phyloP scores from a whole-genome alignment of 441 rosid species.

The Eugenia klotzschiana region DNA sequence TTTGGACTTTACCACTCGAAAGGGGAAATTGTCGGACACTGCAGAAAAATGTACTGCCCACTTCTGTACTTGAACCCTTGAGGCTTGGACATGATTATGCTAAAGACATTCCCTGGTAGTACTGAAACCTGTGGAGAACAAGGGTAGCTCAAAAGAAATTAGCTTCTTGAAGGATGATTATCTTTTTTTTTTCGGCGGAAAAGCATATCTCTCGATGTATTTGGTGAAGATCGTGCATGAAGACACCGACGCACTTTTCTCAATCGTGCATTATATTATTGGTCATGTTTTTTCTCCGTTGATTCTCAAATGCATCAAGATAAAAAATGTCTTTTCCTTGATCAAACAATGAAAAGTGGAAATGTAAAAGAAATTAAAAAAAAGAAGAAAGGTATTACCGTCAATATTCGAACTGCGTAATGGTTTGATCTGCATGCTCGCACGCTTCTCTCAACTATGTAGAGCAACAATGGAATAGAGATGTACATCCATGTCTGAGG shows the following conservation, averaged over 20 bases:
- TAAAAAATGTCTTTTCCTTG: neutral
- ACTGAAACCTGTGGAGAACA: conserved; percentile 53
- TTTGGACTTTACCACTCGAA: conserved; percentile 63
- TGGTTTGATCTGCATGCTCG: conserved; percentile 71
- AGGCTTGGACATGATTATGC: conserved; percentile 77
- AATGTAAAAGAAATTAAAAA: neutral
- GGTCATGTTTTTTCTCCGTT: neutral
- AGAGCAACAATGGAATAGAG: conserved; percentile 62
- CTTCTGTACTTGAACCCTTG: conserved; percentile 83
- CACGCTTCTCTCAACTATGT: conserved; percentile 56
- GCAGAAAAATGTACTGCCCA: conserved; percentile 88
- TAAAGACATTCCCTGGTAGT: conserved; percentile 82
- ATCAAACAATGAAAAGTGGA: neutral
- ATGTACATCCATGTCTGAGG: conserved; percentile 94
- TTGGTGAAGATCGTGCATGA: neutral
- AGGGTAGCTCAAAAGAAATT: neutral
- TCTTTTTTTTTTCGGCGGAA: neutral
- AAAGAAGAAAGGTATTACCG: conserved; percentile 20
- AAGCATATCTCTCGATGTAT: neutral
- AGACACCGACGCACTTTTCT: neutral
- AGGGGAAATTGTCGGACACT: conserved; percentile 70
- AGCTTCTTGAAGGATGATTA: neutral
- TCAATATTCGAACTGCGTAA: conserved; percentile 53
- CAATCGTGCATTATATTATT: neutral
- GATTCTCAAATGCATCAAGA: neutral